Base-by-base conservation (phyloP, 768 basidiomycete species). In the Xerocomellus intermedius region DNA sequence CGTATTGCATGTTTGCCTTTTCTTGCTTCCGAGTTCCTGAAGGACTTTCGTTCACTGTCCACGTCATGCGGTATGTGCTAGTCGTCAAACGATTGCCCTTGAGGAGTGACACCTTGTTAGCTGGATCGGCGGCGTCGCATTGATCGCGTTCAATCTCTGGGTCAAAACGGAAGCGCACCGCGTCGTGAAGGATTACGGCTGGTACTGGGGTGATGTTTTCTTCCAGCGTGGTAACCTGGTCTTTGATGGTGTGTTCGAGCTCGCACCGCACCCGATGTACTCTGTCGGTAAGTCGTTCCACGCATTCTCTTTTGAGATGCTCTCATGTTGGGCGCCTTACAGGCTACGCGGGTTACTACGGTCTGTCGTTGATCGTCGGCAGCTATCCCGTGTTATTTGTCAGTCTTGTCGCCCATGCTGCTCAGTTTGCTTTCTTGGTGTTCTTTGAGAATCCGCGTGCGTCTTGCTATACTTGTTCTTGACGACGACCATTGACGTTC, bases 261-360 rank as follows among this genome's bases (percentile, higher is more conserved):
- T 94, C 38, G 89, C 91, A 5, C 90, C 91, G 2, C 91, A 93
- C 66, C 90, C 96, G 0, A 98, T 98, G 96, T 98, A 98, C 71
- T 95, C 92, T 26, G 91, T 94, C 54, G 85, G 85, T 74, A 77
- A 30, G 74, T 69, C 17, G 3, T 47, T 6, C 7, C 4, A 1
- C 4, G 5, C 35, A 4, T 32, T 16, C 21, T 30, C 32, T 41
- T 12, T 37, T 0, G 9, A 17, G 6, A 6, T 8, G 13, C 0
- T 24, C 33, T 63, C 17, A 38, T 46, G 32, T 55, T 9, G 37
- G 39, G n/a, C 19, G 13, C 35, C 4, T 4, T 39, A 10, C 52
- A 91, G 90, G 90, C n/a, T 94, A 94, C 62, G 91, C 93, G n/a
- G 94, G 95, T 8, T 96, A 97, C 68, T 99, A 98, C 66, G 97